Evolutionary conservation across 2,329 filamentous ascomycete genomes (phyloP).

Genomic region (Ascocoryne sarcoides): DNA sequence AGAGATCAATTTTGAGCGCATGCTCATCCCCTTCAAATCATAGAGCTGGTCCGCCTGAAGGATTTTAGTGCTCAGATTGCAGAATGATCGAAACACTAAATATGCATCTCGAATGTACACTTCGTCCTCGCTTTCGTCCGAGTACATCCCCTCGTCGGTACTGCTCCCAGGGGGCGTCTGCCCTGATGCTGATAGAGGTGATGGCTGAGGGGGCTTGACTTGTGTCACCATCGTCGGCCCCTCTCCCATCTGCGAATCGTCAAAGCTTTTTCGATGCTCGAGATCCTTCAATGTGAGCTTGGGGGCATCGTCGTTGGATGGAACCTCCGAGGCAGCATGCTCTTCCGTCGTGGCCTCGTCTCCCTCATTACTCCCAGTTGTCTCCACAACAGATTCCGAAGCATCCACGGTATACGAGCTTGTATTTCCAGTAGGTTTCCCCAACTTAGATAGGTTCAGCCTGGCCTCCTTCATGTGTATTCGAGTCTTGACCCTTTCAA

Average conservation of each 20-base stretch:
- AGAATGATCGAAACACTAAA: constrained; percentile 93
- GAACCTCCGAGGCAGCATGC: constrained; percentile 17
- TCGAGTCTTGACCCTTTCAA: constrained; percentile 83
- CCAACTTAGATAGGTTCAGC: constrained; percentile 36
- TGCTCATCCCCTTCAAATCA: constrained; percentile 86
- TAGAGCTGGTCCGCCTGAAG: constrained; percentile 84
- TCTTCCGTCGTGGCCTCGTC: constrained; percentile 23
- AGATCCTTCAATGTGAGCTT: constrained; percentile 60
- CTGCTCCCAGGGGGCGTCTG: constrained; percentile 47
- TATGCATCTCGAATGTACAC: constrained; percentile 97
- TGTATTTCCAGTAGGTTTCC: constrained; percentile 21
- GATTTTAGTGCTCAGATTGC: constrained; percentile 90
- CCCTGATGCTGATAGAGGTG: constrained; percentile 41
- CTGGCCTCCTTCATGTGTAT: constrained; percentile 81
- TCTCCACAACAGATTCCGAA: constrained; percentile 22
- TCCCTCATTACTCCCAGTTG: constrained; percentile 15
- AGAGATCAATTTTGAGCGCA: constrained; percentile 94
- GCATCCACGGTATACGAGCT: constrained; percentile 27
- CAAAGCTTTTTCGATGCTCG: constrained; percentile 58
- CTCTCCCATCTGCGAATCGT: constrained; percentile 56
- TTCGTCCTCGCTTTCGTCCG: constrained; percentile 72
- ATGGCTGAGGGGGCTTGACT: constrained; percentile 38
- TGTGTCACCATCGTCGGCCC: constrained; percentile 60
- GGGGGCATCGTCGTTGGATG: constrained; percentile 31
- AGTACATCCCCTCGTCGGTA: constrained; percentile 47